Percentiles rank a stretch among this genome's conserved stretches.
Conservation (phyloP, 2,329 filamentous ascomycete genomes). For the Periglandula ipomoeae region DNA sequence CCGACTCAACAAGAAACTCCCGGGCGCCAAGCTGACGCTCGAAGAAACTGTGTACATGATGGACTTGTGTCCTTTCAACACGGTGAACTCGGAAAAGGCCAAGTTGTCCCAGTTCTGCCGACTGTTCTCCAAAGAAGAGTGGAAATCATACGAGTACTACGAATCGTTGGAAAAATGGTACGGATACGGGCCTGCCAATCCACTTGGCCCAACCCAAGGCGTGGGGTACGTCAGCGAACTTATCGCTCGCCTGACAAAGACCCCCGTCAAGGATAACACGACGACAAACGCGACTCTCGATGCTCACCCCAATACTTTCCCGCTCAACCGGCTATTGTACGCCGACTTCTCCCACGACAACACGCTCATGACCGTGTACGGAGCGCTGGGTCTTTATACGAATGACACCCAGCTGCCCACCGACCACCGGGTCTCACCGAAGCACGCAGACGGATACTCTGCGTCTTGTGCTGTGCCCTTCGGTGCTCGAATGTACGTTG, state of each 20-base stretch:
- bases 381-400: constrained; percentile 72
- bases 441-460: constrained; percentile 57
- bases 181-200: constrained; percentile 66
- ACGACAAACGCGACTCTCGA: constrained; percentile 73
- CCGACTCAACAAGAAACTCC: constrained; percentile 60
- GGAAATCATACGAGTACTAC: constrained; percentile 72
- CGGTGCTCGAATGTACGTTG: constrained; percentile 70
- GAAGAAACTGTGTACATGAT: constrained; percentile 63
- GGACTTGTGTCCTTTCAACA: constrained; percentile 83
- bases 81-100: constrained; percentile 49
- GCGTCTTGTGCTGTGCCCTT: constrained; percentile 78
- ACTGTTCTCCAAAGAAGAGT: constrained; percentile 66
- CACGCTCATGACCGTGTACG: constrained; percentile 68
- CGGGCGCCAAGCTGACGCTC: constrained; percentile 54
- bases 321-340: constrained; percentile 59
- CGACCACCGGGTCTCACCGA: constrained; percentile 37
- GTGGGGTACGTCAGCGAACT: constrained; percentile 86
- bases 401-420: constrained; percentile 45
- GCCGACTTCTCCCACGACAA: constrained; percentile 93
- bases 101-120: constrained; percentile 61
- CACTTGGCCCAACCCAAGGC: constrained; percentile 73
- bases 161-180: constrained; percentile 79
- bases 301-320: constrained; percentile 58
- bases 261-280: constrained; percentile 62
- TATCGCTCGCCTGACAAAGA: constrained; percentile 64